Percentiles rank a stretch among this genome's conserved stretches.
Conservation (phyloP, 129 eudicot species). For the Arctium lappa region DNA sequence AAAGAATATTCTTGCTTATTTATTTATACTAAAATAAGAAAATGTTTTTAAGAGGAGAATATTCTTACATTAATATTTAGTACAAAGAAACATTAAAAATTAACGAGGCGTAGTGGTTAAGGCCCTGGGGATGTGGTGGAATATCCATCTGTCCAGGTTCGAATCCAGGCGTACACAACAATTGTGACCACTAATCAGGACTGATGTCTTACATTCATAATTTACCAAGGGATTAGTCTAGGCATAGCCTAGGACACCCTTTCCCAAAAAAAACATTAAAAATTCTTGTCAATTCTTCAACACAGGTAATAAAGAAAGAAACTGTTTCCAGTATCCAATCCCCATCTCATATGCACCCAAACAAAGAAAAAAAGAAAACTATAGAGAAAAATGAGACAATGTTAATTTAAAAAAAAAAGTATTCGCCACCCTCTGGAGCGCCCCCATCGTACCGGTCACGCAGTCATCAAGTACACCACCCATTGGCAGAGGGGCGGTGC, state of each 20-base stretch:
- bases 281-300: not conserved
- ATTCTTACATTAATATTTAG: not conserved
- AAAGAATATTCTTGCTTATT: not conserved
- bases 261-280: not conserved
- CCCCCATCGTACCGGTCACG: not conserved
- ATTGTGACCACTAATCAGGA: no score
- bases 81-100: not conserved
- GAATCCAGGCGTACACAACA: no score
- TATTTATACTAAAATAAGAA: not conserved
- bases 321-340: constrained; percentile 4
- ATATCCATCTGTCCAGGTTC: no score
- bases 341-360: constrained; percentile 3
- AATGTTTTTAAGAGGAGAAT: not conserved
- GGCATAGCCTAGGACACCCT: no score
- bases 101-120: not conserved
- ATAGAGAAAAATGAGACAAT: not conserved
- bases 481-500: not conserved
- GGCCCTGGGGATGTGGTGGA: no score
- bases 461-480: no score
- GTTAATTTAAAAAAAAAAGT: not conserved
- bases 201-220: no score
- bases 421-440: not conserved
- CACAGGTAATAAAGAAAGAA: constrained; percentile 8
- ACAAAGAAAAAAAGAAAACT: constrained; percentile 9
- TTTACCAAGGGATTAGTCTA: no score